Base-by-base conservation (phyloP, 176 grass and related monocot species). In the Elymus sibiricus region DNA sequence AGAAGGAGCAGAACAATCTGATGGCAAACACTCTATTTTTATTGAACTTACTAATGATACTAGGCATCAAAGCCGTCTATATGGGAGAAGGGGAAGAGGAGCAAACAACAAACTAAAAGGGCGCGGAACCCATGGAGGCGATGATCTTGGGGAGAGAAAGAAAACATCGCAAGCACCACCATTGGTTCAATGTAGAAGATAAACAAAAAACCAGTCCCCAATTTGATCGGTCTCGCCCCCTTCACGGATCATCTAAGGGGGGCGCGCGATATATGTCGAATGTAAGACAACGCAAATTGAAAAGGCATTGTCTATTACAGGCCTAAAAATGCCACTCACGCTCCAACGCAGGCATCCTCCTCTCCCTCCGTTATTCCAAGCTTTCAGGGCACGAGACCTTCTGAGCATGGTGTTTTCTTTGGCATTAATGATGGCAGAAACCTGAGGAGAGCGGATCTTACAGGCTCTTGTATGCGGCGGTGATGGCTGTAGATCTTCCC, bases 261-360 rank as follows among this genome's bases (percentile, higher is more conserved):
- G 73, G 66, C 49, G n/a, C n/a, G n/a, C n/a, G 16, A 53, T 53
- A 81, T 79, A 27, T 58, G 74, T 55, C 56, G 38, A 86, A 85
- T 83, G 87, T 58, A 86, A 79, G 78, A 22, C 71, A 89, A 86
- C 88, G 56, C 76, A 82, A 82, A 86, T 80, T 86, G 86, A 93
- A 89, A 89, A 90, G 84, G 87, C 78, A 83, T 80, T 81, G 82
- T 88, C 93, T 93, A 95, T 98, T 98, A 93, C 89, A 90, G 86
- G 76, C 85, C 84, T 86, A 98, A 82, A 85, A 82, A 88, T 88
- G 83, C 80, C 79, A 72, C 80, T 91, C 74, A 81, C 79, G 71
- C 78, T 83, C 40, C 55, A 59, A 72, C 73, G 69, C 75, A 87
- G 69, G 81, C 60, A 78, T 80, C 47, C 15, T 80, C 47, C 74